Percentiles rank a stretch among this genome's conserved stretches.
Conservation (phyloP, 2,329 filamentous ascomycete species). For the Chaetomiaceae sp. region DNA sequence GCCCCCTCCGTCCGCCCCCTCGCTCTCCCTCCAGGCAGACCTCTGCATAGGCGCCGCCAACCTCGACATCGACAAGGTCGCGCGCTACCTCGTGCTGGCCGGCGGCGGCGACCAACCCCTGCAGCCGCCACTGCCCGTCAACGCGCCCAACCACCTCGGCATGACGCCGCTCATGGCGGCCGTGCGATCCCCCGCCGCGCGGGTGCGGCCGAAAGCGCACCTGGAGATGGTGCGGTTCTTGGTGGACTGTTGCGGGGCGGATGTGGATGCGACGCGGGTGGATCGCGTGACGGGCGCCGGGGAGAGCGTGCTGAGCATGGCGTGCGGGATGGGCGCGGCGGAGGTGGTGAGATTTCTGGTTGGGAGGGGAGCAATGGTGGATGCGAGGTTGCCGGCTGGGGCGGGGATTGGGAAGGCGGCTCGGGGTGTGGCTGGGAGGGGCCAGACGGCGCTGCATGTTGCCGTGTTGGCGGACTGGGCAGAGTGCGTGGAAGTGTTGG, state of each 20-base stretch:
- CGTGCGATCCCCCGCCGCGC: slow-evolving; percentile 5
- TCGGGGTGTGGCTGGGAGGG: background rate
- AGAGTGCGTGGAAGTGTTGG: slow-evolving; percentile 14
- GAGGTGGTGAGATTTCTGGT: slow-evolving; percentile 19
- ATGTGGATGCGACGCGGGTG: slow-evolving; percentile 13
- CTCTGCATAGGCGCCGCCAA: slow-evolving; percentile 21
- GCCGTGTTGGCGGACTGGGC: slow-evolving; percentile 17
- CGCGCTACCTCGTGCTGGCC: slow-evolving; percentile 15
- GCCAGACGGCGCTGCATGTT: slow-evolving; percentile 24
- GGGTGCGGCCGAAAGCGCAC: slow-evolving; percentile 13
- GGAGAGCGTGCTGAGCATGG: slow-evolving; percentile 15
- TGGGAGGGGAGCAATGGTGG: slow-evolving; percentile 14
- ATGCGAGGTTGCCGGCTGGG: slow-evolving; percentile 4
- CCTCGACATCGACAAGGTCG: slow-evolving; percentile 22
- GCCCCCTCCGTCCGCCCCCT: background rate
- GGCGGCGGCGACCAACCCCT: background rate
- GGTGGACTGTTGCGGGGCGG: slow-evolving; percentile 22
- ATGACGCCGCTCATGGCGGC: slow-evolving; percentile 21
- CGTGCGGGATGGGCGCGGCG: slow-evolving; percentile 7
- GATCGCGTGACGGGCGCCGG: background rate
- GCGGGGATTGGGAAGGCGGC: background rate
- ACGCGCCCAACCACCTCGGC: slow-evolving; percentile 20
- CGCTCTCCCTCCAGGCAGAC: slow-evolving; percentile 16
- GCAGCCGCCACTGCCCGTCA: slow-evolving; percentile 6
- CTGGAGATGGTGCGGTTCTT: slow-evolving; percentile 22